These are phyloP conservation scores for Lagenaria siceraria DNA, from an alignment of 306 rosid genomes.

Conservation along the genomic window DNA sequence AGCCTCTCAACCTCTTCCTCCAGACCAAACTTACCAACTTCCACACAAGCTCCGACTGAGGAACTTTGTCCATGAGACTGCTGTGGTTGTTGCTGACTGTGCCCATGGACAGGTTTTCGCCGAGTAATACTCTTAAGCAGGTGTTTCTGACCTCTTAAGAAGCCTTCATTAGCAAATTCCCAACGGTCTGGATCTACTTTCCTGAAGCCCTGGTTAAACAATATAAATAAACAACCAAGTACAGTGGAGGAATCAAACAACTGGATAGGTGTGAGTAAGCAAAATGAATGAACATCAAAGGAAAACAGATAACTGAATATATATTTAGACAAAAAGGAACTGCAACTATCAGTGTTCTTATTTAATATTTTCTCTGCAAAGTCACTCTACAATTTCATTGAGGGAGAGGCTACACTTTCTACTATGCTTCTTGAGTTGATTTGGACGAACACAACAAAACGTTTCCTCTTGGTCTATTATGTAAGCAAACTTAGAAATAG, in stretches of 20 bases:
- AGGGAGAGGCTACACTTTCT: neutral
- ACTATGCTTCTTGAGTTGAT: neutral
- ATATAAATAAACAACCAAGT: neutral
- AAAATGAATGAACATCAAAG: neutral
- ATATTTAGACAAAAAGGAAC: neutral
- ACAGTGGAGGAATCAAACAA: conserved; percentile 1
- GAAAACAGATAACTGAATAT: neutral
- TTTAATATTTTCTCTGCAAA: neutral
- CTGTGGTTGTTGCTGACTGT: conserved; percentile 51
- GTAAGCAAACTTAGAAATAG: neutral
- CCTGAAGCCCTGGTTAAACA: conserved; percentile 69
- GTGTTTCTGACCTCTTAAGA: conserved; percentile 90
- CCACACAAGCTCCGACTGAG: conserved; percentile 83
- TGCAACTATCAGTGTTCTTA: neutral
- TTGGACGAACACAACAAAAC: neutral
- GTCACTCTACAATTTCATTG: neutral
- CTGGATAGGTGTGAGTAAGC: neutral
- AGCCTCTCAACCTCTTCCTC: conserved; percentile 97
- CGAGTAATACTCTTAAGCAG: conserved; percentile 71
- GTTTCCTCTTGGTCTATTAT: neutral
- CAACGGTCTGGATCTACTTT: conserved; percentile 98
- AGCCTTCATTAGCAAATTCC: conserved; percentile 98
- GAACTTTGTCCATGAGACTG: conserved; percentile 65
- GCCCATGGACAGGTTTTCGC: conserved; percentile 87
- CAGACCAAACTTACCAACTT: conserved; percentile 95